These are phyloP conservation scores for Grammothele lineata DNA, from an alignment of 768 basidiomycete species.

Conservation along the genomic window DNA sequence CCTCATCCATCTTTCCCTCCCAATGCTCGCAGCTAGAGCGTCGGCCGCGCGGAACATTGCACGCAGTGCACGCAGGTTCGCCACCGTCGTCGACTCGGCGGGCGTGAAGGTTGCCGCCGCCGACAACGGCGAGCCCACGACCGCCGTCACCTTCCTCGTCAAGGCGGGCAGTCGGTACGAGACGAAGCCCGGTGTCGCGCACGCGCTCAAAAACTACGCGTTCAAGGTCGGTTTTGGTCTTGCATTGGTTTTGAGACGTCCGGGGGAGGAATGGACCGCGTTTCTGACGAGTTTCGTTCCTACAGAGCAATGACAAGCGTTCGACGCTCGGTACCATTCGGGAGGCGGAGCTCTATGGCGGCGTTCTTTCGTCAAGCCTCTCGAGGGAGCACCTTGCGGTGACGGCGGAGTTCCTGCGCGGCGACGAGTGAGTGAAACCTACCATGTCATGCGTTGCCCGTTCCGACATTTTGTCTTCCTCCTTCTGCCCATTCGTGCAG, in stretches of 20 bases:
- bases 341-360: slow-evolving; percentile 92
- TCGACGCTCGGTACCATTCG: slow-evolving; percentile 88
- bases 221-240: slow-evolving; percentile 74
- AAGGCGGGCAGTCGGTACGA: slow-evolving; percentile 92
- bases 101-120: slow-evolving; percentile 85
- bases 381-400: slow-evolving; percentile 88
- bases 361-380: slow-evolving; percentile 80
- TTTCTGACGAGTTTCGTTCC: too few relatives aligned
- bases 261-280: too few relatives aligned
- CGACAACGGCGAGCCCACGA: slow-evolving; percentile 79
- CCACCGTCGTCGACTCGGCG: slow-evolving; percentile 74
- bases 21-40: slow-evolving; percentile 61
- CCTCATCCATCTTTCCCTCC: slow-evolving; percentile 32
- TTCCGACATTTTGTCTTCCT: neutral
- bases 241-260: neutral
- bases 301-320: slow-evolving; percentile 78
- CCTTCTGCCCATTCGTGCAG: slow-evolving; percentile 36
- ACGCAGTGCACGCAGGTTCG: slow-evolving; percentile 51
- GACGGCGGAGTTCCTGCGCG: slow-evolving; percentile 92
- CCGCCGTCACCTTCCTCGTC: slow-evolving; percentile 84
- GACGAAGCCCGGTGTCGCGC: slow-evolving; percentile 83
- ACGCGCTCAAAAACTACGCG: slow-evolving; percentile 95
- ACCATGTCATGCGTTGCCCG: neutral
- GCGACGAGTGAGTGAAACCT: slow-evolving; percentile 79
- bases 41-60: slow-evolving; percentile 51